These are phyloP conservation scores for Prunus fruticosa DNA, from an alignment of 306 rosid genomes.

Conservation along the genomic window DNA sequence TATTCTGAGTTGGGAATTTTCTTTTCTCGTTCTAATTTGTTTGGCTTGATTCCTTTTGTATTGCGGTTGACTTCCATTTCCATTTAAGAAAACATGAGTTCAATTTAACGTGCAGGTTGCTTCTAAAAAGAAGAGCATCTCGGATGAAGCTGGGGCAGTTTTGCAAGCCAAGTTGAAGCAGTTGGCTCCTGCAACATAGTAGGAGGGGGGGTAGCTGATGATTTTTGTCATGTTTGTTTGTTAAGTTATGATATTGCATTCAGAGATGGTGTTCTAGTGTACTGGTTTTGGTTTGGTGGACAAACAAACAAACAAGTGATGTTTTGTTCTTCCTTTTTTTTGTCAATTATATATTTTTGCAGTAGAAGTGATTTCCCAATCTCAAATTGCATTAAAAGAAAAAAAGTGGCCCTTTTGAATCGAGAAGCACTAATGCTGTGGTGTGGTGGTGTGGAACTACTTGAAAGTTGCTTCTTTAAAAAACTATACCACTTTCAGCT, in stretches of 20 bases:
- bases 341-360: too few species aligned
- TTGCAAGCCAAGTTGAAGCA: slow-evolving; percentile 84
- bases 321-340: background rate
- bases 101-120: slow-evolving; percentile 64
- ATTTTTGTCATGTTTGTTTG: background rate
- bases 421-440: background rate
- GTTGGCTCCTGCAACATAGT: slow-evolving; percentile 47
- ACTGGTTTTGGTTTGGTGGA: background rate
- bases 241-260: background rate
- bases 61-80: background rate
- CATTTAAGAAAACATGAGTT: background rate
- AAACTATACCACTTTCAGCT: background rate
- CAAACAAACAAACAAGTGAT: background rate
- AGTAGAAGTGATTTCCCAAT: too few species aligned
- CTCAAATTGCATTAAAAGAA: too few species aligned
- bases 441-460: background rate
- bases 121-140: slow-evolving; percentile 71
- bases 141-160: slow-evolving; percentile 62
- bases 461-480: background rate
- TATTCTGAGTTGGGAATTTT: background rate
- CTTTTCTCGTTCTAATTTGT: background rate
- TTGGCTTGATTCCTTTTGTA: background rate
- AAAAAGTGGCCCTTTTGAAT: too few species aligned
- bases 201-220: background rate
- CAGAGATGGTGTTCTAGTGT: background rate